Evolutionary conservation across 2,329 filamentous ascomycete genomes (phyloP).

Genomic region (Alternaria longipes): DNA sequence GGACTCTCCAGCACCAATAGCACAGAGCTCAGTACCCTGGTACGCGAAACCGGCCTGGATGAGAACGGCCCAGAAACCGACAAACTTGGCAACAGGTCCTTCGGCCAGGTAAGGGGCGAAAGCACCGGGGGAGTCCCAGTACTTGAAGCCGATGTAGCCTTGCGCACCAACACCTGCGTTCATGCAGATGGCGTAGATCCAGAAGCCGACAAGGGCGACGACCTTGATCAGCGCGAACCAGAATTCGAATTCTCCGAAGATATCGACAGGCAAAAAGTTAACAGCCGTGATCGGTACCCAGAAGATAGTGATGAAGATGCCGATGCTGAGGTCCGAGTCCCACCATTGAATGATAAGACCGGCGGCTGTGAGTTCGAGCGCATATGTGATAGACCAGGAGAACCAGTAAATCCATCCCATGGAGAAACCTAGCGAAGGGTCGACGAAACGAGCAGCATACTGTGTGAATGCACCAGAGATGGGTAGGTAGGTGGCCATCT

Average conservation of each 20-base stretch:
- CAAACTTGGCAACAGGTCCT: conserved; percentile 68
- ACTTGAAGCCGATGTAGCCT: conserved; percentile 77
- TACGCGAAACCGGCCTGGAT: conserved; percentile 75
- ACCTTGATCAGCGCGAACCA: conserved; percentile 83
- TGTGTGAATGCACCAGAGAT: conserved; percentile 79
- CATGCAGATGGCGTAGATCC: conserved; percentile 79
- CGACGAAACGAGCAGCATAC: conserved; percentile 78
- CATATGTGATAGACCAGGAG: conserved; percentile 76
- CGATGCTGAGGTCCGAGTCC: conserved; percentile 69
- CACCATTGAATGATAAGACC: conserved; percentile 81
- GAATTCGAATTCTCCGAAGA: conserved; percentile 81
- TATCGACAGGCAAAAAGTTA: conserved; percentile 76
- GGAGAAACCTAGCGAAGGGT: conserved; percentile 75
- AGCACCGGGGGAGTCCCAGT: conserved; percentile 74
- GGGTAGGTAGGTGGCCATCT: conserved; percentile 82
- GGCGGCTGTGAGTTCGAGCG: conserved; percentile 75
- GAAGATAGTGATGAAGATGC: conserved; percentile 77
- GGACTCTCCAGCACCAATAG: conserved; percentile 80
- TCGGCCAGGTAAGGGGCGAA: conserved; percentile 71
- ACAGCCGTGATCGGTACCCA: conserved; percentile 72
- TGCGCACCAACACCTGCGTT: conserved; percentile 73
- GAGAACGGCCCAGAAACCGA: conserved; percentile 74
- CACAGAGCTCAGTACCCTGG: conserved; percentile 79
- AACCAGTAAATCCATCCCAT: conserved; percentile 90
- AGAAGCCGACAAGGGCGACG: conserved; percentile 75